A percentile compares a stretch with the other conserved stretches of the same genome.
Conservation (phyloP, 208 protist species). For the Acanthamoeba castellanii region DNA sequence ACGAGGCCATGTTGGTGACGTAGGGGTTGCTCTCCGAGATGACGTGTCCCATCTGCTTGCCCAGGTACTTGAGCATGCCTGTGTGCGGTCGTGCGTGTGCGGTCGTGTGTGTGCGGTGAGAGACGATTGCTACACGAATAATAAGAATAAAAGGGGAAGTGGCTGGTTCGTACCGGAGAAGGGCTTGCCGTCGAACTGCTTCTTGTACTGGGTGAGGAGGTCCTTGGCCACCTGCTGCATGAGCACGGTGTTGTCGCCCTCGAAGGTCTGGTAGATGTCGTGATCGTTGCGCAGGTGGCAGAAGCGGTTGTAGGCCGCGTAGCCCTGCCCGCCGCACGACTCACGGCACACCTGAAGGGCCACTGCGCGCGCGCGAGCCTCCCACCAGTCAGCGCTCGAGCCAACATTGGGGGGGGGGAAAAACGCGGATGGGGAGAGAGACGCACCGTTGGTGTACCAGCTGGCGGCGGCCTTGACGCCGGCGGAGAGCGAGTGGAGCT, state of each 20-base stretch:
- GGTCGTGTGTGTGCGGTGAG: not conserved
- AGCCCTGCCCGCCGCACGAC: conserved; percentile 62
- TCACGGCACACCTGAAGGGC: conserved; percentile 62
- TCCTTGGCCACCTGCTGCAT: conserved; percentile 68
- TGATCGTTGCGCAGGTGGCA: conserved; percentile 33
- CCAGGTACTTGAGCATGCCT: conserved; percentile 53
- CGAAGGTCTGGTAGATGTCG: conserved; percentile 60
- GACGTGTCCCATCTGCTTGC: conserved; percentile 50
- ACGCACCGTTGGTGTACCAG: conserved; percentile 29
- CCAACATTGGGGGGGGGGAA: not conserved
- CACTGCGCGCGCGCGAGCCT: not conserved
- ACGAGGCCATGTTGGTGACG: conserved; percentile 25
- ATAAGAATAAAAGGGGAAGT: not conserved
- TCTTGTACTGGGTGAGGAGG: conserved; percentile 45
- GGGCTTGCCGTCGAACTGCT: conserved; percentile 28
- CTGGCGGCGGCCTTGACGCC: conserved; percentile 33
- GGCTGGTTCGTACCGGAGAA: not conserved
- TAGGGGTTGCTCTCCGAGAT: conserved; percentile 43
- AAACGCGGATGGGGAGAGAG: too few species aligned
- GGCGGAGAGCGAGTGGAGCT: conserved; percentile 51
- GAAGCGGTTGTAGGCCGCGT: conserved; percentile 50
- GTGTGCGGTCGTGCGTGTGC: too few species aligned
- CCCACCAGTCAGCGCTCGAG: too few species aligned
- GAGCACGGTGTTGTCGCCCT: conserved; percentile 63
- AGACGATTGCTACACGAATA: not conserved